Percentiles rank a stretch among this genome's conserved stretches.
Conservation (phyloP, 2,329 filamentous ascomycete genomes). For the Cladosporium sp. region DNA sequence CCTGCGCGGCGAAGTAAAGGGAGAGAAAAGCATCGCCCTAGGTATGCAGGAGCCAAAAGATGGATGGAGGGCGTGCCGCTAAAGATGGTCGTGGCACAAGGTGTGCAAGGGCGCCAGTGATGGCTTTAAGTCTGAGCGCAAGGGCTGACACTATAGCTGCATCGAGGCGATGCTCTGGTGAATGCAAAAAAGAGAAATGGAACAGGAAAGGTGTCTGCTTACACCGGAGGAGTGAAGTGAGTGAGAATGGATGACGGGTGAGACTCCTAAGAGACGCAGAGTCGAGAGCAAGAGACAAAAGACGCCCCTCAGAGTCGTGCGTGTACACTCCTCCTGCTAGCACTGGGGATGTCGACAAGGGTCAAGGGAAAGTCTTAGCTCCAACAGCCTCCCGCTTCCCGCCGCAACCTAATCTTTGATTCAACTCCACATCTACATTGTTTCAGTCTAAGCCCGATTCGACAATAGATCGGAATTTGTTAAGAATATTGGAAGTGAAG, state of each 20-base stretch:
- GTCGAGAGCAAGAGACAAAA: too few species aligned
- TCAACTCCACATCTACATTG: neutral
- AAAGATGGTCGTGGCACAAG: neutral
- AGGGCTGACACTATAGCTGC: neutral
- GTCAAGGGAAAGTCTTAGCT: neutral
- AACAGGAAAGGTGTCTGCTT: too few species aligned
- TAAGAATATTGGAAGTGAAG: neutral
- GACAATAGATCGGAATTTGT: neutral
- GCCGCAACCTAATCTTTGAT: neutral
- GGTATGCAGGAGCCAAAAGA: neutral
- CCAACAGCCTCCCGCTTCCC: neutral
- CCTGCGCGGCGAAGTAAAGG: constrained; percentile 33
- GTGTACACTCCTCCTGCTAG: neutral
- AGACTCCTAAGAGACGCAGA: too few species aligned
- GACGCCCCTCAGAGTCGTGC: neutral
- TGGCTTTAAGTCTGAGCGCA: neutral
- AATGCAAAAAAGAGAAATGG: too few species aligned
- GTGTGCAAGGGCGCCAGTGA: neutral
- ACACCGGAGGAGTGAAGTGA: too few species aligned
- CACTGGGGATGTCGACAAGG: too few species aligned
- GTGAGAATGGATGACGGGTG: too few species aligned
- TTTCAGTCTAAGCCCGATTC: constrained; percentile 2
- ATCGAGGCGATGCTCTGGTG: neutral
- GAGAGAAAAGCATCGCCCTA: constrained; percentile 22
- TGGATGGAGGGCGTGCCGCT: neutral